Percentiles rank a stretch among this genome's conserved stretches.
Evolutionary conservation across 805 yeast genomes (phyloP).

Genomic region (Saccharomyces paradoxus): DNA sequence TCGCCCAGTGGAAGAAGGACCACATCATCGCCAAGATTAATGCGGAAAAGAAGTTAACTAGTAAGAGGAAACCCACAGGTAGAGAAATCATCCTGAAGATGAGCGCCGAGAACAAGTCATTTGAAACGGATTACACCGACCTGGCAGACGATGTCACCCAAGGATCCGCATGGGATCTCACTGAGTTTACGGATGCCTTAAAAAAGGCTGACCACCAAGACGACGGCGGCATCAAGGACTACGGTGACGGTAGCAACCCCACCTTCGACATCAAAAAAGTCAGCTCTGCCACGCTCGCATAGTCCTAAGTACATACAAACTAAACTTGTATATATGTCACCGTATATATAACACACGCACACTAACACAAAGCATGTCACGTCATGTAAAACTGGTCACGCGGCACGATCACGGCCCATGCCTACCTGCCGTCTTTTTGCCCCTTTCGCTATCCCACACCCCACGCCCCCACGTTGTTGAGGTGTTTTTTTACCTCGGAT

Average conservation of each 20-base stretch:
- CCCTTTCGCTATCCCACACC: neutral
- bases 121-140: slow-evolving; percentile 35
- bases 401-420: neutral
- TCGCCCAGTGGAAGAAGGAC: slow-evolving; percentile 72
- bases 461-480: neutral
- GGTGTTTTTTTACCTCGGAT: neutral
- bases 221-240: slow-evolving; percentile 49
- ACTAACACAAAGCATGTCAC: neutral
- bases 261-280: slow-evolving; percentile 24
- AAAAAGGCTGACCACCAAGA: slow-evolving; percentile 30
- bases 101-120: slow-evolving; percentile 46
- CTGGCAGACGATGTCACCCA: slow-evolving; percentile 31
- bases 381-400: neutral
- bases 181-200: slow-evolving; percentile 34
- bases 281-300: neutral
- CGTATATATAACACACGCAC: neutral
- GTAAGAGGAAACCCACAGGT: slow-evolving; percentile 52
- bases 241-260: slow-evolving; percentile 56
- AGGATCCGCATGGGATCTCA: slow-evolving; percentile 37
- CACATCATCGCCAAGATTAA: slow-evolving; percentile 52
- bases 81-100: slow-evolving; percentile 58
- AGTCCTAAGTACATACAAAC: neutral
- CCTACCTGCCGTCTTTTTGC: neutral
- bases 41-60: slow-evolving; percentile 33
- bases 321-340: neutral